Evolutionary conservation across 495 filamentous ascomycete genomes (phyloP), one percentile per base, ranked within the genome.

Genomic region (Parathielavia hyrcaniae): DNA sequence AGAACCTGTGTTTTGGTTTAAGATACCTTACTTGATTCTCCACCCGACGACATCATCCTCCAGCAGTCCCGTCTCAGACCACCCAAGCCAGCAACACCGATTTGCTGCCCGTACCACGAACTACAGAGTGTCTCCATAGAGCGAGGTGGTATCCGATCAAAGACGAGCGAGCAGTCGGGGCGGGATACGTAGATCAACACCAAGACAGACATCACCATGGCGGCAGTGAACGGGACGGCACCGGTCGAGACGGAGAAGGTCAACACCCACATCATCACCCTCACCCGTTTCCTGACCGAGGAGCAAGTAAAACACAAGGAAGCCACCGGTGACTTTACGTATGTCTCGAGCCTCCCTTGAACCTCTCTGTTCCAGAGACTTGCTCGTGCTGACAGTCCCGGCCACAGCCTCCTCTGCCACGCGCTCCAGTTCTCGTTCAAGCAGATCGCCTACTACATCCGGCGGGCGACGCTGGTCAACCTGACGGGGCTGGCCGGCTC

Each of bases 391-490:
- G 19, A 41, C 26, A 16, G 10, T 13, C 16, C 13, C 20, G 2
- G 6, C 58, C 65, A n/a, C n/a, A 95, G 91, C 65, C 83, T 98
- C 23, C 83, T 98, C 54, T 97, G 90, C 80, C 93, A 98, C 70
- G 91, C 95, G 58, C 86, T 98, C 35, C 95, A 97, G 76, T 97
- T 97, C 81, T 89, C 93, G 64, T 98, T 98, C 85, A 98, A 98
- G 79, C 91, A 87, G 54, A 98, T 98, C 73, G 92, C 93, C 63
- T 96, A 97, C 82, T 98, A 97, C 79, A 98, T 98, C 75, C 90
- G 93, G 65, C 85, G 93, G 71, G 91, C 93, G 30, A 92, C 90
- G n/a, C 78, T 98, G 49, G 95, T 97, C 73, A 96, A 97, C 78
- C 83, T 98, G 43, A 91, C 89, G 38, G 93, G 93, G 46, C 85